Base-by-base conservation (phyloP, 306 rosid genomes). In the Rubus idaeus region DNA sequence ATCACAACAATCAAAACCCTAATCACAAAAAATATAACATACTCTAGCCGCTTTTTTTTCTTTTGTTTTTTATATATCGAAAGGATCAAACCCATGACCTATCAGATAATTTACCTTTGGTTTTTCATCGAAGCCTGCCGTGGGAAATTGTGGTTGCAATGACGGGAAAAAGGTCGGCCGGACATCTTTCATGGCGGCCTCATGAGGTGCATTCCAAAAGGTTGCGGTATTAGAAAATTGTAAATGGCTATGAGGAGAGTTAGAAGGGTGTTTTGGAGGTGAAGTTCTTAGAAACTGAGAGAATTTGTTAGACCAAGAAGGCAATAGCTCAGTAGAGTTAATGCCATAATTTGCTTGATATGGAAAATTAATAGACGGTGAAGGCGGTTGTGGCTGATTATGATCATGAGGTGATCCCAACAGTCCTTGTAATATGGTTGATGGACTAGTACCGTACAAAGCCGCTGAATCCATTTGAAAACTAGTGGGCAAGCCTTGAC, bases 171-270 rank as follows among this genome's bases (percentile, higher is more conserved):
- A 89, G 80, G 57, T 68, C 2, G 96, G 75, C 23, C 90, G 57
- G 57, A 76, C 88, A 60, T 92, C 97, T 76, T 95, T 95, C 62
- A 87, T 83, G 79, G 91, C 73, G 42, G 87, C 62, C 45, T 79
- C 67, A 50, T 90, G 96, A 41, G 99, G 87, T 23, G 97, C 91
- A 68, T 93, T 96, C 97, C 99, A 92, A 77, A 91, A 92, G 20
- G 96, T 83, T 5, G 97, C 90, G 83, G 86, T 86, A 68, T 96
- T 96, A 1, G 97, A 86, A 82, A 96, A 91, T 68, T 91, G 97
- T 75, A 96, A 83, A 65, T 88, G 97, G 60, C 75, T 88, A 57
- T 77, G 83, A 44, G 85, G 63, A 40, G 26, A 39, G 47, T 65
- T 65, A 40, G 70, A 40, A 65, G 75, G 39, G 42, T 79, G 93